Evolutionary conservation across 768 basidiomycete species (phyloP).

Genomic region (Suillus subalutaceus): DNA sequence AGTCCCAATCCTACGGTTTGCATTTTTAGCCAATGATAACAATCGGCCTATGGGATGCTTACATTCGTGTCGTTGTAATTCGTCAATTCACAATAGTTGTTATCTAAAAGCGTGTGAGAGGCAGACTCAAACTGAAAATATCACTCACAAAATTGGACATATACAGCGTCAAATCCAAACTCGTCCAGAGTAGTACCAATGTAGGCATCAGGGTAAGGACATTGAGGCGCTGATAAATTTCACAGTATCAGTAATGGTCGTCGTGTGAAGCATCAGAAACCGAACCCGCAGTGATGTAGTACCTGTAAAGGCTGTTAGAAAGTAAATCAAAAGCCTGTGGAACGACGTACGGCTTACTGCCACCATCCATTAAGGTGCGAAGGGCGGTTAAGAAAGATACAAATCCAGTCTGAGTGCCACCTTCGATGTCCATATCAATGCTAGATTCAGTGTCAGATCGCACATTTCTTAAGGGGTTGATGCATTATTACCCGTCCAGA

Average conservation of each 20-base stretch:
- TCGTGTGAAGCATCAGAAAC: slow-evolving; percentile 3
- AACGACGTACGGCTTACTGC: slow-evolving; percentile 29
- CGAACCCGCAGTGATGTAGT: slow-evolving; percentile 47
- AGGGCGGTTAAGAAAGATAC: slow-evolving; percentile 32
- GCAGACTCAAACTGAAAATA: not conserved
- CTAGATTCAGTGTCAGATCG: slow-evolving; percentile 13
- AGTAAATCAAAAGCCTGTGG: not conserved
- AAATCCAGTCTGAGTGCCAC: slow-evolving; percentile 37
- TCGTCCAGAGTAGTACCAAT: slow-evolving; percentile 44
- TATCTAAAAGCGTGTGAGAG: slow-evolving; percentile 37
- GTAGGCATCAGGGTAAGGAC: slow-evolving; percentile 51
- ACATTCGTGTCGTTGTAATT: slow-evolving; percentile 47
- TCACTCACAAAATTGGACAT: slow-evolving; percentile 49
- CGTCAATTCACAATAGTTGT: slow-evolving; percentile 46
- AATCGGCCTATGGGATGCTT: slow-evolving; percentile 11
- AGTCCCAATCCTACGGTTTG: slow-evolving; percentile 47
- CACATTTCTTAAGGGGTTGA: not conserved
- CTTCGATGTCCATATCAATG: slow-evolving; percentile 53
- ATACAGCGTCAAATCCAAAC: slow-evolving; percentile 51
- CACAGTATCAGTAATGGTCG: not conserved
- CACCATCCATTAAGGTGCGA: slow-evolving; percentile 30
- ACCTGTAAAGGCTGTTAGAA: slow-evolving; percentile 29
- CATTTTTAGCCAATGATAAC: slow-evolving; percentile 4
- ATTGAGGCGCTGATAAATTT: slow-evolving; percentile 39
- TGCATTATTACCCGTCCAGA: slow-evolving; percentile 61